Percentiles rank a stretch among this genome's conserved stretches.
Conservation (phyloP, 2,329 filamentous ascomycete genomes). For the Shiraia sp. region DNA sequence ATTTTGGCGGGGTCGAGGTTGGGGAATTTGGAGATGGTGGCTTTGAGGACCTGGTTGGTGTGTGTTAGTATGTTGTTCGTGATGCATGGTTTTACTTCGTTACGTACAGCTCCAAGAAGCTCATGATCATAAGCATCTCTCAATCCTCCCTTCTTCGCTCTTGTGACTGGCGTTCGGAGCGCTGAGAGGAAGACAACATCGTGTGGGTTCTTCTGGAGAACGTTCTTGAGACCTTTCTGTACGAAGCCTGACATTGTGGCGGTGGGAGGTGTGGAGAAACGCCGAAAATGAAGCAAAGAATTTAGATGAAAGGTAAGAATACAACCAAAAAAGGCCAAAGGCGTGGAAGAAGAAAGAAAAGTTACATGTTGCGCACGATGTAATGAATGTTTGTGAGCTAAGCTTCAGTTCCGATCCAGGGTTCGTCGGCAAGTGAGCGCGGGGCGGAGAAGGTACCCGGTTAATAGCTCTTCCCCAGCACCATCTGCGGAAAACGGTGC, state of each 20-base stretch:
- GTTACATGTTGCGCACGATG: conserved; percentile 12
- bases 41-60: conserved; percentile 56
- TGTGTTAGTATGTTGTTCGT: conserved; percentile 46
- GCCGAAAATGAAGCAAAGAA: conserved; percentile 14
- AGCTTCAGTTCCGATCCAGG: conserved; percentile 30
- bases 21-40: conserved; percentile 73
- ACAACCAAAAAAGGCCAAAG: background rate
- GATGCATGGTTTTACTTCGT: too few relatives aligned
- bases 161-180: conserved; percentile 84
- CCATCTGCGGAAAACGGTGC: conserved; percentile 16
- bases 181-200: conserved; percentile 89
- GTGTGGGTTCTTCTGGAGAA: conserved; percentile 76
- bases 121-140: conserved; percentile 91
- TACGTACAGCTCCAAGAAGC: conserved; percentile 66
- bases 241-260: conserved; percentile 48
- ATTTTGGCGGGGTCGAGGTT: conserved; percentile 70
- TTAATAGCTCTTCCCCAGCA: conserved; percentile 30
- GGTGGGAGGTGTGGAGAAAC: conserved; percentile 10
- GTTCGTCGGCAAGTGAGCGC: conserved; percentile 43
- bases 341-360: conserved; percentile 5
- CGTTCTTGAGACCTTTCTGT: conserved; percentile 69
- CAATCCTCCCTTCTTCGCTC: conserved; percentile 79
- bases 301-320: background rate
- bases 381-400: conserved; percentile 29
- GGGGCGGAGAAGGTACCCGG: conserved; percentile 26